Base-by-base conservation (phyloP, 2,329 filamentous ascomycete species). In the Pseudopithomyces chartarum region DNA sequence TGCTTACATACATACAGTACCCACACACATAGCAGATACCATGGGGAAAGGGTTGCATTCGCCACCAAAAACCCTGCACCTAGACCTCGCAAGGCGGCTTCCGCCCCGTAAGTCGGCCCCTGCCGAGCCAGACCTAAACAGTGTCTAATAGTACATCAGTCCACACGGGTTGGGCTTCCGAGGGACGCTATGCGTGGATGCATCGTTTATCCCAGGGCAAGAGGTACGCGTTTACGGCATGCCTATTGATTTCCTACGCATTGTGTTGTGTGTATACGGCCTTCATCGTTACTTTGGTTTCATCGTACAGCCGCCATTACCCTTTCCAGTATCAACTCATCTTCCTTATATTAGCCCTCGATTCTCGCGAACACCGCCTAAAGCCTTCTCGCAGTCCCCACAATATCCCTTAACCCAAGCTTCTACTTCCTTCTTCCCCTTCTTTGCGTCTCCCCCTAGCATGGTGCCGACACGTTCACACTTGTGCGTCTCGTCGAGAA, bases 401-500 rank as follows among this genome's bases (percentile, higher is more conserved):
- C 87, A 90, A 71, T 90, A 89, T 52, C 81, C 79, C 45, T 82
- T 78, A 62, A 87, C 84, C 82, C 84, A 87, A 43, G 77, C 77
- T 58, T 79, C 76, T 2, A 87, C 77, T 36, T 82, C 79, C 43
- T 78, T 77, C 48, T 79, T 72, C 23, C 73, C 72, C 26, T 67
- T 71, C 67, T 83, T 75, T 32, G 69, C 70, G 23, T 55, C 57
- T 39, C 61, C 60, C 19, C 63, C 54, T 11, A 85, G 69, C 64
- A 87, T 75, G 13, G 70, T 72, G 39, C 82, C 81, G 7, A 87
- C 74, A 69, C 89, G 85, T 55, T 86, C 85, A 74, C 95, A 99
- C 47, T 90, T 85, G 33, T 82, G 76, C 61, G 87, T 88, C 78
- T 99, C 95, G 63, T 91, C 89, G 2, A 85, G 77, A 29, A 98